A percentile compares a stretch with the other conserved stretches of the same genome.
These are phyloP conservation scores for Rubia yunnanensis DNA, from an alignment of 257 asterid genomes.

Conservation along the genomic window DNA sequence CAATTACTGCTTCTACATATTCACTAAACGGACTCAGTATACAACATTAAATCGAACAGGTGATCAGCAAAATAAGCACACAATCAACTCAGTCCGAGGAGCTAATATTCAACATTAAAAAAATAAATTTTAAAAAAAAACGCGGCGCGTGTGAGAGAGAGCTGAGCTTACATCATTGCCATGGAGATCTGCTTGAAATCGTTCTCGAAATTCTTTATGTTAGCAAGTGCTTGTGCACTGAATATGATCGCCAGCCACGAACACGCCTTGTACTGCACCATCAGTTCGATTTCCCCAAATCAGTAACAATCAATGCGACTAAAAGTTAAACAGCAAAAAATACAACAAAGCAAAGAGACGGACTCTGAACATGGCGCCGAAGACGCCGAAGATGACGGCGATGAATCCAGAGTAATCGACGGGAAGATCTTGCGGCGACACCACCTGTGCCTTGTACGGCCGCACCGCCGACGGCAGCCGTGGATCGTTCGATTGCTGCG, in stretches of 20 bases:
- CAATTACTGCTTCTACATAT: background rate
- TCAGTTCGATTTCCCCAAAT: background rate
- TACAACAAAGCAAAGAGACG: background rate
- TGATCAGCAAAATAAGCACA: background rate
- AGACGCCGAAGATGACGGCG: slow-evolving; percentile 73
- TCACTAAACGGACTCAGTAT: background rate
- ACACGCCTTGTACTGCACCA: slow-evolving; percentile 68
- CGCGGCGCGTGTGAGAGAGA: background rate
- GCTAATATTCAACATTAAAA: background rate
- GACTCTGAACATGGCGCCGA: slow-evolving; percentile 66
- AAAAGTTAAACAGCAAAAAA: background rate
- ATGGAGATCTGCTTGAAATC: slow-evolving; percentile 97
- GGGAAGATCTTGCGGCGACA: slow-evolving; percentile 66
- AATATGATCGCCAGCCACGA: slow-evolving; percentile 94
- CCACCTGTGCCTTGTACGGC: slow-evolving; percentile 17
- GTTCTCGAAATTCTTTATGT: slow-evolving; percentile 85
- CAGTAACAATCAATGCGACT: background rate
- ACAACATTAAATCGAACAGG: background rate
- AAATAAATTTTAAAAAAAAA: background rate
- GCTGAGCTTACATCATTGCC: slow-evolving; percentile 87
- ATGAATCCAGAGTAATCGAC: slow-evolving; percentile 76
- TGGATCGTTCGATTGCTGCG: slow-evolving; percentile 27
- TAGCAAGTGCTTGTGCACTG: slow-evolving; percentile 79
- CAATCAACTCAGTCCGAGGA: background rate
- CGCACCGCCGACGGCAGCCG: slow-evolving; percentile 22